Conservation (phyloP, 495 filamentous ascomycete species). For the Neurospora terricola region DNA sequence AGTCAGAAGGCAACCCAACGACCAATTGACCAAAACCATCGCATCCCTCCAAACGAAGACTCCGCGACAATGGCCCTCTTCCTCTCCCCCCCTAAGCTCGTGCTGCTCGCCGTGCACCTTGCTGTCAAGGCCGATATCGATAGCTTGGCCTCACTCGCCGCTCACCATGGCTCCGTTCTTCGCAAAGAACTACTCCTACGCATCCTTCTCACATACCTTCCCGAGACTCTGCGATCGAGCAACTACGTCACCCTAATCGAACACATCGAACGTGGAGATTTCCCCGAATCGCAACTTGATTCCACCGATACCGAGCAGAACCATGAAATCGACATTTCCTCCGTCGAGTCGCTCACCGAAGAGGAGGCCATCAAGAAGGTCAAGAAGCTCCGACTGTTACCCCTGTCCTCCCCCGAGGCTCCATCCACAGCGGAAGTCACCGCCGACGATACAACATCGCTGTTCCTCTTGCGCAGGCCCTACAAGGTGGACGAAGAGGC, state of each 20-base stretch:
- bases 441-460: constrained; percentile 46
- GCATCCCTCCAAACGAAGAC: neutral
- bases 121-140: constrained; percentile 48
- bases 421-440: constrained; percentile 16
- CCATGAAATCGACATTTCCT: constrained; percentile 43
- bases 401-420: constrained; percentile 43
- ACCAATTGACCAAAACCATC: neutral
- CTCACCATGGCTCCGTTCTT: constrained; percentile 46
- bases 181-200: constrained; percentile 60
- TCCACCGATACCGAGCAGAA: constrained; percentile 1
- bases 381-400: constrained; percentile 57
- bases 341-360: constrained; percentile 53
- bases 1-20: neutral
- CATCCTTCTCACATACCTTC: constrained; percentile 76
- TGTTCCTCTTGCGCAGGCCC: constrained; percentile 68
- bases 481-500: constrained; percentile 70
- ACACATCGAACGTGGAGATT: constrained; percentile 38
- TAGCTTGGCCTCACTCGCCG: constrained; percentile 50
- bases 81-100: constrained; percentile 49
- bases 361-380: constrained; percentile 57
- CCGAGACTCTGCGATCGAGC: constrained; percentile 60
- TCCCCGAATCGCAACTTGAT: constrained; percentile 12
- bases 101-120: constrained; percentile 54
- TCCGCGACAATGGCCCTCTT: constrained; percentile 26
- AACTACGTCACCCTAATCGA: constrained; percentile 53